Base-by-base conservation (phyloP, 306 rosid genomes). In the Styphnolobium japonicum region DNA sequence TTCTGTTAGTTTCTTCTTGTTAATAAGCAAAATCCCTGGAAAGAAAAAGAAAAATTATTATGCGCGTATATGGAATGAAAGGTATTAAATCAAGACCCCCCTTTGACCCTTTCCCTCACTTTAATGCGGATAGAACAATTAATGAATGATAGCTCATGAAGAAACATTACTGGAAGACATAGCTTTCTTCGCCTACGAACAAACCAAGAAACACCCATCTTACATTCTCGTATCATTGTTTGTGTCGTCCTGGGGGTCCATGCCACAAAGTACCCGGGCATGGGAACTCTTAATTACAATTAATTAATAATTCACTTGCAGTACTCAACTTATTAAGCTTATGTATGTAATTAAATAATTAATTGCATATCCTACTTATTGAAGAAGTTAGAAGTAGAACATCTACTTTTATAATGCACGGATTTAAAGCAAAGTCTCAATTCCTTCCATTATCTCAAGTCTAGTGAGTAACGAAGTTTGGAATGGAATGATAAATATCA, bases 121-220 rank as follows among this genome's bases (percentile, higher is more conserved):
- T 72, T 39, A 40, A 34, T 23, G 62, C 48, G 19, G 37, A 69
- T 14, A 75, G 40, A 40, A 53, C 33, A 33, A 61, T 15, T 40
- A 65, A 75, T 66, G 66, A 29, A 76, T 34, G 63, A 53, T 62
- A 64, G 81, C 2, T 46, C 11, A 56, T 39, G 18, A 71, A 77
- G 60, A 65, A 72, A 58, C 67, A 65, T 53, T 56, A 33, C 56
- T 21, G 11, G 18, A 69, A 69, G 14, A 70, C 89, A 83, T 89
- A 56, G 90, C 79, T 76, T 79, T 86, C 84, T 80, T 81, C 88
- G 78, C 91, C 89, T 19, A 42, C 88, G 87, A 85, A 65, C 81
- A 69, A 63, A 85, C 85, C 88, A 73, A 90, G 83, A 82, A 72
- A 65, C 49, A 52, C 40, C 46, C 14, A 23, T 10, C 65, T 34